These are phyloP conservation scores for Penicillium sp. DNA, from an alignment of 2,329 filamentous ascomycete genomes.

Conservation along the genomic window DNA sequence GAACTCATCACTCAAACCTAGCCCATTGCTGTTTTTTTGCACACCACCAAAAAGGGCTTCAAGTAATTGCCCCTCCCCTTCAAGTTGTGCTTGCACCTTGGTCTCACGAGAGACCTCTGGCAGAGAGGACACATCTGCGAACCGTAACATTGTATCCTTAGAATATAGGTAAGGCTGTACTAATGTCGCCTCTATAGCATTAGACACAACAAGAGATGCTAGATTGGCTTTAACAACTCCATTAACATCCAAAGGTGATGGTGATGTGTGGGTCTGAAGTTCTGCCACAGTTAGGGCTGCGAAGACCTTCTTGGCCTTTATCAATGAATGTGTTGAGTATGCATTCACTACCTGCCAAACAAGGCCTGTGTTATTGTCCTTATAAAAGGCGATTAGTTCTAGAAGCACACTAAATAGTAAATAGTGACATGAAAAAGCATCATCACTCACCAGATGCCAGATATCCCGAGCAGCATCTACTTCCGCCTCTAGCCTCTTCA, in stretches of 20 bases:
- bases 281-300: conserved; percentile 59
- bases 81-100: conserved; percentile 43
- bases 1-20: conserved; percentile 61
- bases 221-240: conserved; percentile 36
- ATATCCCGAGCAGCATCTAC: conserved; percentile 58
- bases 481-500: conserved; percentile 63
- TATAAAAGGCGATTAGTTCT: conserved; percentile 10
- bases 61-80: conserved; percentile 52
- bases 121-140: conserved; percentile 40
- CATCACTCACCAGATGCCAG: conserved; percentile 58
- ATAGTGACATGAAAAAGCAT: background rate
- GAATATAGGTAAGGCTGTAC: conserved; percentile 42
- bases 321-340: conserved; percentile 74
- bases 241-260: conserved; percentile 21
- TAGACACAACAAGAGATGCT: conserved; percentile 49
- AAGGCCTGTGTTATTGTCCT: conserved; percentile 73
- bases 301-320: conserved; percentile 72
- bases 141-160: conserved; percentile 53
- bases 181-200: conserved; percentile 53
- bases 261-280: conserved; percentile 37
- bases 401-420: background rate
- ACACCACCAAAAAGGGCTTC: conserved; percentile 53
- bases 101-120: conserved; percentile 38
- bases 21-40: conserved; percentile 54
- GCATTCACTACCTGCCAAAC: conserved; percentile 68